Evolutionary conservation across 768 basidiomycete genomes (phyloP), one percentile per base, ranked within the genome.

Genomic region (Rhodotorula paludigena): DNA sequence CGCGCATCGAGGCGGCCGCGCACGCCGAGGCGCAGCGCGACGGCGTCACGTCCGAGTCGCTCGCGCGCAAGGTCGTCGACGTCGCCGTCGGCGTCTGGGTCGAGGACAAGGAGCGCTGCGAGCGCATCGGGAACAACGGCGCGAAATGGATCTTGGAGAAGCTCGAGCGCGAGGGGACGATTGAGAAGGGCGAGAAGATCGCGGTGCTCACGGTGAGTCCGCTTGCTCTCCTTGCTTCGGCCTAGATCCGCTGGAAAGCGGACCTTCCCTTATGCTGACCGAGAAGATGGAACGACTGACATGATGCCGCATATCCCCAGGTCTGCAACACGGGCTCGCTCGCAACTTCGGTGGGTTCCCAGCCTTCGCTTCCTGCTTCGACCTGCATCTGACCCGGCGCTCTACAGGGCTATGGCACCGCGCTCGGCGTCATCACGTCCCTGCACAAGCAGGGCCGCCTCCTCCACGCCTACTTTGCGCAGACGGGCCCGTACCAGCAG

Each of bases 281-380:
- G 15, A 14, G 25, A 15, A 14, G n/a, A 42, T 11, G 20, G 41
- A 42, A 42, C 41, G 41, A 14, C 45, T 28, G 11, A 21, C 23
- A 5, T 25, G 8, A 20, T 47, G 23, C n/a, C n/a, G 11, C 5
- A 7, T 20, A 28, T 15, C 52, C 11, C 2, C 53, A 66, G 23
- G 90, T 97, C 18, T 97, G 93, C 80, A 97, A 97, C 78, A 98
- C 93, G n/a, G 93, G 93, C 8, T 90, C 89, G 32, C 82, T 98
- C 70, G 93, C 94, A 2, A 96, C 92, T 16, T 94, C 92, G 38
- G 92, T 92, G 73, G 62, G 87, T 35, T 33, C 60, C 45, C 38
- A 12, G 11, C 25, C 4, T 8, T n/a, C 30, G 18, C 61, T 41
- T 39, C 63, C 18, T 28, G n/a, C 54, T 56, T 30, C 12, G 14